These are phyloP conservation scores for Pleurotus pulmonarius DNA, from an alignment of 768 basidiomycete species.

Conservation along the genomic window DNA sequence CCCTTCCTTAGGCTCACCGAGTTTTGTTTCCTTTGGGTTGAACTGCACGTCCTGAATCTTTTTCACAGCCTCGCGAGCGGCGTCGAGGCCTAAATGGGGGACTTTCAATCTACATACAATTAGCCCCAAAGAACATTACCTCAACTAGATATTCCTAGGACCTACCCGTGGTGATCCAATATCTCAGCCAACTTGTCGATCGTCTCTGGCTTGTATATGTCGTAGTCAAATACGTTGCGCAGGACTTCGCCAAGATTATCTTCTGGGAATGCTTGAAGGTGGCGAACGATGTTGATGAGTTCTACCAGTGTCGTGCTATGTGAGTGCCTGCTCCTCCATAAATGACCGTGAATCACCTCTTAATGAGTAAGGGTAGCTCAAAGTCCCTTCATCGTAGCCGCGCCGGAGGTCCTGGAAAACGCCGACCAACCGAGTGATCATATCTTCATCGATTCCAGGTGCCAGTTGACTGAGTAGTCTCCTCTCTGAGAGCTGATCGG, in stretches of 20 bases:
- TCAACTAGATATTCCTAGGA: not conserved
- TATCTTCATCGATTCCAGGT: slow-evolving; percentile 51
- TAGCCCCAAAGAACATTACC: not conserved
- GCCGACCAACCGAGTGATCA: slow-evolving; percentile 53
- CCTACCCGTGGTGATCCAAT: slow-evolving; percentile 57
- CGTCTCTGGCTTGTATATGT: slow-evolving; percentile 63
- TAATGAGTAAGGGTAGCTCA: slow-evolving; percentile 68
- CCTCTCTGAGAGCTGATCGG: slow-evolving; percentile 62
- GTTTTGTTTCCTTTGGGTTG: slow-evolving; percentile 43
- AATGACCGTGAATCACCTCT: slow-evolving; percentile 39
- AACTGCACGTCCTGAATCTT: slow-evolving; percentile 55
- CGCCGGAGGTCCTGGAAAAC: slow-evolving; percentile 61
- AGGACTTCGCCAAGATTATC: slow-evolving; percentile 57
- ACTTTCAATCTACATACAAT: slow-evolving; percentile 39
- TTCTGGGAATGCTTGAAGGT: slow-evolving; percentile 56
- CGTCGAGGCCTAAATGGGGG: slow-evolving; percentile 51
- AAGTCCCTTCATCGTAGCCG: slow-evolving; percentile 51
- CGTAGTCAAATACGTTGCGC: slow-evolving; percentile 68
- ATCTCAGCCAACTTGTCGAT: slow-evolving; percentile 59
- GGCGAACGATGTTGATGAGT: slow-evolving; percentile 61
- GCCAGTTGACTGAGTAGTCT: slow-evolving; percentile 58
- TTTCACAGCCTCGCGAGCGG: slow-evolving; percentile 49
- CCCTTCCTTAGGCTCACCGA: slow-evolving; percentile 57
- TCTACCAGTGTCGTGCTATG: slow-evolving; percentile 29
- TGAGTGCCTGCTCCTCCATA: not conserved